phyloP scores from a whole-genome alignment of 257 asterid species.

The Catharanthus roseus region DNA sequence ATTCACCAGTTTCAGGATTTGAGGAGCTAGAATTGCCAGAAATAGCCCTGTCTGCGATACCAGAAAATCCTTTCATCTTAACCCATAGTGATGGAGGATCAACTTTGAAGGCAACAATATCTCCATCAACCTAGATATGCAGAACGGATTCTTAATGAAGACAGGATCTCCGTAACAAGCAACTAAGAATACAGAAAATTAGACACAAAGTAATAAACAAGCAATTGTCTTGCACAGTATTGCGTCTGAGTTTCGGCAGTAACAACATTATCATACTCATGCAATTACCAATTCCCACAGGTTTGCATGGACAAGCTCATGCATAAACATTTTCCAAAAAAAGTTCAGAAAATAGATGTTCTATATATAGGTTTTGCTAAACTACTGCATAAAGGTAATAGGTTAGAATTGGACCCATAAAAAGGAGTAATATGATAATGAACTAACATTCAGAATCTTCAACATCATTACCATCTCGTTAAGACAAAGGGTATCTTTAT shows the following conservation, averaged over 20 bases:
- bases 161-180: background rate
- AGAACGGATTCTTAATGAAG: background rate
- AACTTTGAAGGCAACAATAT: slow-evolving; percentile 62
- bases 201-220: background rate
- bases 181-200: slow-evolving; percentile 4
- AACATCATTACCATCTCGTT: no score
- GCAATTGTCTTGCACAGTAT: background rate
- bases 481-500: no score
- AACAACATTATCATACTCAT: no score
- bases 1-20: slow-evolving; percentile 25
- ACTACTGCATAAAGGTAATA: no score
- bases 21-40: slow-evolving; percentile 22
- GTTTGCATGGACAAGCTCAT: no score
- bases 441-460: no score
- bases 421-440: no score
- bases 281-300: no score
- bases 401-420: no score
- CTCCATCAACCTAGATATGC: slow-evolving; percentile 74
- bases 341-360: no score
- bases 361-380: no score
- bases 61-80: slow-evolving; percentile 29
- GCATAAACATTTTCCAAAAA: no score
- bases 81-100: slow-evolving; percentile 57
- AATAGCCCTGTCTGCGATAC: slow-evolving; percentile 1
- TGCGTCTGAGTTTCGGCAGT: background rate